Percentiles rank a stretch among this genome's conserved stretches.
Conservation (phyloP, 1,284 basidiomycete species). For the Leucoagaricus sp. region DNA sequence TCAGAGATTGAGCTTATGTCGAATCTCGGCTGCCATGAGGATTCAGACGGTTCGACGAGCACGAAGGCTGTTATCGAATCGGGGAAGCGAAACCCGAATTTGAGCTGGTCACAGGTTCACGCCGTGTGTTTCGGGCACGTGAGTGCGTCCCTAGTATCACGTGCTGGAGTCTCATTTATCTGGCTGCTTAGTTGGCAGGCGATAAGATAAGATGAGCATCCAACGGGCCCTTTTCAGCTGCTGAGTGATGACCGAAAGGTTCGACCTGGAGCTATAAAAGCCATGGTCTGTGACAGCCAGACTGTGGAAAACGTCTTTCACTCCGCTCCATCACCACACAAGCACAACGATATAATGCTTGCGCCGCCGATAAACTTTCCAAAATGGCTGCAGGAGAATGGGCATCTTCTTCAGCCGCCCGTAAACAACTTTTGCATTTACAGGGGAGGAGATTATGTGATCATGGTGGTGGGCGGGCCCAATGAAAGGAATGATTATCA, state of each 20-base stretch:
- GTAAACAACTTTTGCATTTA: conserved; percentile 93
- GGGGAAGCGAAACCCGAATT: conserved; percentile 8
- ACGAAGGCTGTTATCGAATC: conserved; percentile 4
- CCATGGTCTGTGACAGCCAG: neutral
- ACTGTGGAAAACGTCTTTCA: no score
- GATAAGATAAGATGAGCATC: neutral
- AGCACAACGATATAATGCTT: conserved; percentile 59
- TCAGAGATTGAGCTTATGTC: conserved; percentile 4
- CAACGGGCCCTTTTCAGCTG: neutral
- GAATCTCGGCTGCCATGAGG: conserved; percentile 13
- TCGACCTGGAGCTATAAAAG: neutral
- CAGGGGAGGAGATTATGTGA: conserved; percentile 80
- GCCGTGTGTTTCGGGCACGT: conserved; percentile 10
- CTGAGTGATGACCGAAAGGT: neutral
- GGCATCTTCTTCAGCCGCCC: conserved; percentile 80
- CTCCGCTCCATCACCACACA: no score
- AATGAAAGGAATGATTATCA: conserved; percentile 93
- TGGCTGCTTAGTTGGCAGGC: no score
- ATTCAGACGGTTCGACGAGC: neutral
- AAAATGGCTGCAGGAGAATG: conserved; percentile 83
- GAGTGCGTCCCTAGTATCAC: conserved; percentile 3
- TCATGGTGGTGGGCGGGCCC: conserved; percentile 93
- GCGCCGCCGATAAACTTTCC: conserved; percentile 79
- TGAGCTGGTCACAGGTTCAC: no score
- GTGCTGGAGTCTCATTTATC: neutral